phyloP scores from a whole-genome alignment of 495 filamentous ascomycete genomes.

The Cladorrhinum samala region DNA sequence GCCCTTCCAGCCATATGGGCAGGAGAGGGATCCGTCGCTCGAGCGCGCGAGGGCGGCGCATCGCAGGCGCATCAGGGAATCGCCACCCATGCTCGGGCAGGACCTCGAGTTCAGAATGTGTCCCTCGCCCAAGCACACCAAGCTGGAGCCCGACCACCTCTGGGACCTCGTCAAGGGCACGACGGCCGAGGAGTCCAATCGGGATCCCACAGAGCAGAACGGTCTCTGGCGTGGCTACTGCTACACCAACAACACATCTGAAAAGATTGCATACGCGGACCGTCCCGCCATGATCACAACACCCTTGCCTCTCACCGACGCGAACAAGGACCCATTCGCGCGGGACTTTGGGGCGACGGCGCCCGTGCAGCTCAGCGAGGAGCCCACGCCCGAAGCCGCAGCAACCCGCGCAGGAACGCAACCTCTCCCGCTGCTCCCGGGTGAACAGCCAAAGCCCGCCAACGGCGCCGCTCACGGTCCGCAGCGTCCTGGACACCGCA shows the following conservation, averaged over 20 bases:
- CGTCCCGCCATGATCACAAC: conserved; percentile 35
- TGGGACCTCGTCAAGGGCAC: conserved; percentile 26
- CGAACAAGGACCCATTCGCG: conserved; percentile 32
- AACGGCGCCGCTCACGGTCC: conserved; percentile 7
- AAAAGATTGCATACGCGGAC: conserved; percentile 32
- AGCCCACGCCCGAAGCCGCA: conserved; percentile 14
- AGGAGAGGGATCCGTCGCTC: conserved; percentile 38
- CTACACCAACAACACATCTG: conserved; percentile 34
- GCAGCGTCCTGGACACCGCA: conserved; percentile 23
- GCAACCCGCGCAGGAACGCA: conserved; percentile 7
- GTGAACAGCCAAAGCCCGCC: conserved; percentile 5
- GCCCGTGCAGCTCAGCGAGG: conserved; percentile 21
- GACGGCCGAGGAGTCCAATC: conserved; percentile 39
- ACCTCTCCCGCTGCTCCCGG: not conserved
- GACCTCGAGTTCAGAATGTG: conserved; percentile 73
- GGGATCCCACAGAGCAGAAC: conserved; percentile 39
- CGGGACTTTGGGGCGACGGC: conserved; percentile 26
- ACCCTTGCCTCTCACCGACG: conserved; percentile 22
- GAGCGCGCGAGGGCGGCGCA: conserved; percentile 29
- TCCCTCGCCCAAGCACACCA: conserved; percentile 70
- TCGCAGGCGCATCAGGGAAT: conserved; percentile 37
- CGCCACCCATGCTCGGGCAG: conserved; percentile 79
- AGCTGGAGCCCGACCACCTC: conserved; percentile 61
- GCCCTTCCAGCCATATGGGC: conserved; percentile 26
- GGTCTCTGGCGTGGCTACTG: conserved; percentile 68